Percentiles rank a stretch among this genome's conserved stretches.
Conservation (phyloP, 352 stramenopile genomes). For the Pythium vanterpoolii region DNA sequence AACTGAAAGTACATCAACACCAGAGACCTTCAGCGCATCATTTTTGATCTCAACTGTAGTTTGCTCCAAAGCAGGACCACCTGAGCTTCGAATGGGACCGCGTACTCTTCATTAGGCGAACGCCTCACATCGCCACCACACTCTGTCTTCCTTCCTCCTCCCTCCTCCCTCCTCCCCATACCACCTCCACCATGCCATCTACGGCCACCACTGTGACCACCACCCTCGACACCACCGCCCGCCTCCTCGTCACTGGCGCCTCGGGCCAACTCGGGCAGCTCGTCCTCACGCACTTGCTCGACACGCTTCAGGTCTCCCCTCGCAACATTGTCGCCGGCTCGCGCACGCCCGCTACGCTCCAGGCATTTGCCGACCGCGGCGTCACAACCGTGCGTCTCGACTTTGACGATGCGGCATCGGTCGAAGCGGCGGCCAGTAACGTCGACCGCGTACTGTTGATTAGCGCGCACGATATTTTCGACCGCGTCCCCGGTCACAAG, state of each 20-base stretch:
- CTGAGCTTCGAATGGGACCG: too few relatives aligned
- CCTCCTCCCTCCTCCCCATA: not conserved
- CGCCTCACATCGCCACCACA: not conserved
- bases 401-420: slow-evolving; percentile 12
- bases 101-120: too few relatives aligned
- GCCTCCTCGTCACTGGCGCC: slow-evolving; percentile 26
- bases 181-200: not conserved
- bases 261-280: slow-evolving; percentile 22
- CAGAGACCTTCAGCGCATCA: too few relatives aligned
- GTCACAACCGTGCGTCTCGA: slow-evolving; percentile 12
- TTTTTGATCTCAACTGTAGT: too few relatives aligned
- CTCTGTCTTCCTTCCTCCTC: not conserved
- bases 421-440: slow-evolving; percentile 14
- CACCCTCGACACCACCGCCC: slow-evolving; percentile 11
- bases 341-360: slow-evolving; percentile 17
- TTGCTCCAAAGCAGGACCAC: too few relatives aligned
- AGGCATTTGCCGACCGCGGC: slow-evolving; percentile 5
- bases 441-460: slow-evolving; percentile 24
- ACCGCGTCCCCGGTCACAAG: not conserved
- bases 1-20: too few relatives aligned
- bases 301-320: slow-evolving; percentile 25
- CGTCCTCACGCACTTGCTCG: slow-evolving; percentile 22
- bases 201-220: not conserved
- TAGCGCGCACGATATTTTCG: slow-evolving; percentile 9
- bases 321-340: slow-evolving; percentile 21